Evolutionary conservation across 176 grass and related monocot genomes (phyloP), one percentile per base, ranked within the genome.

Genomic region (Tillandsia leiboldiana): DNA sequence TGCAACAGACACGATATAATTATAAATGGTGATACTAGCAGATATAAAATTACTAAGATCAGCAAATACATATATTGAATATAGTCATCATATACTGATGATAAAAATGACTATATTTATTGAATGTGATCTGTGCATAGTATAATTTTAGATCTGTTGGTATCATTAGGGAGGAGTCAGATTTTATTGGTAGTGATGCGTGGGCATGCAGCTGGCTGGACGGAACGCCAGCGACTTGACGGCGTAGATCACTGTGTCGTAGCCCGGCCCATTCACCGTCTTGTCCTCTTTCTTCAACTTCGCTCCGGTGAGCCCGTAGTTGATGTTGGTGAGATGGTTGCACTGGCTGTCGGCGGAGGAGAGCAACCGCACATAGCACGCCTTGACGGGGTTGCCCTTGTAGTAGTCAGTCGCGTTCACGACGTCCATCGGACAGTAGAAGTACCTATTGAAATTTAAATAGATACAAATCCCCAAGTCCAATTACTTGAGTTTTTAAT

Each of bases 301-400:
- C 51, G 86, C 74, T 8, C 94, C 94, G 10, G 22, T 11, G 51
- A 75, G 51, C 66, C 94, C 89, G 51, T 53, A 33, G 77, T 82
- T 75, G 86, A 97, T 63, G 78, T 90, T 83, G 51, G 86, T 86
- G 74, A 85, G 9, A 5, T 0, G 12, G 54, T 85, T 74, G 84
- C 94, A 97, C 26, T 62, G 57, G 50, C 27, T 0, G 50, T 90
- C 72, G 2, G 89, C 84, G 13, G 94, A 97, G 8, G 75, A 48
- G 14, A 92, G 82, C 53, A 92, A 83, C 8, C 89, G 84, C 51
- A 70, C 89, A 62, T 70, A 83, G 81, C 94, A 97, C 3, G 94
- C 94, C 69, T 51, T 56, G 10, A 13, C 8, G 0, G 94, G 89
- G 28, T 87, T 51, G 6, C 53, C 53, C 9, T 0, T 3, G 23